These are phyloP conservation scores for Linaria vulgaris DNA, from an alignment of 257 asterid species.

Conservation along the genomic window DNA sequence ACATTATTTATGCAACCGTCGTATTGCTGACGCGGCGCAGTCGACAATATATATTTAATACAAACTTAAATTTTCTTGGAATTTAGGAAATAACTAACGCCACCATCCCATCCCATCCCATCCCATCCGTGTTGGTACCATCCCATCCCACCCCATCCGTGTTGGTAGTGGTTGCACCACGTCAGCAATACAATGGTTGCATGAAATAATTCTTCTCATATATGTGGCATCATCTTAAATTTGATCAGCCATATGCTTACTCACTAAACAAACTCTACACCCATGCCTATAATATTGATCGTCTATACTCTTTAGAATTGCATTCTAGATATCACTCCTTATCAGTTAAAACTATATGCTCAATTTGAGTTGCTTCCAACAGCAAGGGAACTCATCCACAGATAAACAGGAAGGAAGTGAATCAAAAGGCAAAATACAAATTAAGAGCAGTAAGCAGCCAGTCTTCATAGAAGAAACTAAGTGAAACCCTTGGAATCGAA, in stretches of 20 bases:
- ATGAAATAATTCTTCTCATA: too few species aligned
- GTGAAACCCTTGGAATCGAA: neutral
- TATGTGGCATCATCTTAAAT: conserved; percentile 1
- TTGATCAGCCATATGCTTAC: neutral
- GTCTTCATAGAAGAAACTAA: neutral
- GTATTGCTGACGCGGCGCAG: too few species aligned
- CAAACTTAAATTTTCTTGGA: too few species aligned
- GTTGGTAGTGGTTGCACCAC: too few species aligned
- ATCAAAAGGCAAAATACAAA: neutral
- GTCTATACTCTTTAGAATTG: neutral
- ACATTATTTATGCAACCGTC: too few species aligned
- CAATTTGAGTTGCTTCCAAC: neutral
- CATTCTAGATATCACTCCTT: neutral
- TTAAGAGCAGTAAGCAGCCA: neutral
- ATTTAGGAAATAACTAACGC: too few species aligned
- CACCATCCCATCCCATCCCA: too few species aligned
- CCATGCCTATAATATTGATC: neutral
- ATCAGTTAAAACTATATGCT: neutral
- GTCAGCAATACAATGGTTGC: too few species aligned
- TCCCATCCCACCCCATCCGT: too few species aligned
- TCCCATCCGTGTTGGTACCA: too few species aligned
- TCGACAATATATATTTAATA: too few species aligned
- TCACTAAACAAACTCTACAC: neutral
- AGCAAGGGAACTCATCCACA: conserved; percentile 4
- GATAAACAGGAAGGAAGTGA: neutral